Percentiles rank a stretch among this genome's conserved stretches.
phyloP scores from a whole-genome alignment of 2,329 filamentous ascomycete genomes.

The Cercospora sp. region DNA sequence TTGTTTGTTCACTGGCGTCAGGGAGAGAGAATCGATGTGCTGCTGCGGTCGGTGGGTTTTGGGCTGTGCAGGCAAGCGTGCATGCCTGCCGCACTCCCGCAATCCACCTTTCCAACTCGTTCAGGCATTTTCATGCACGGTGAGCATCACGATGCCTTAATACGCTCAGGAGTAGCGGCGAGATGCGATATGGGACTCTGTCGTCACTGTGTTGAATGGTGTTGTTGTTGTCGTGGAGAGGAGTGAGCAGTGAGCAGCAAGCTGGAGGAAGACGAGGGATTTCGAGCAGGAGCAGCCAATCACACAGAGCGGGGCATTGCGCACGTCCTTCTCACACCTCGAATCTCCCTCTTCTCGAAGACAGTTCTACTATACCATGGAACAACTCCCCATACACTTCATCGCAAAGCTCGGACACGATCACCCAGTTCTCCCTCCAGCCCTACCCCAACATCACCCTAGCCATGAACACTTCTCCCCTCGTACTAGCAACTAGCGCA shows the following conservation, averaged over 20 bases:
- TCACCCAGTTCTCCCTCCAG: background rate
- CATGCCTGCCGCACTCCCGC: slow-evolving; percentile 4
- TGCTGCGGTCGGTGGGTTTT: background rate
- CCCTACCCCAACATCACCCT: background rate
- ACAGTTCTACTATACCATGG: background rate
- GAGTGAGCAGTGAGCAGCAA: background rate
- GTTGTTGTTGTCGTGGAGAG: background rate
- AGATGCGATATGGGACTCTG: background rate
- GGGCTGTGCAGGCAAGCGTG: slow-evolving; percentile 17
- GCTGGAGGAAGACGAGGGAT: background rate
- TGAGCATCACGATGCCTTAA: background rate
- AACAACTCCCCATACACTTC: background rate
- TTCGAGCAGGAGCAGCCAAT: background rate
- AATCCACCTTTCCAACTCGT: background rate
- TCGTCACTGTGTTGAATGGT: background rate
- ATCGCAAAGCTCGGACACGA: background rate
- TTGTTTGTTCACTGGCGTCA: slow-evolving; percentile 8
- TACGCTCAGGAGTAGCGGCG: background rate
- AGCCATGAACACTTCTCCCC: background rate
- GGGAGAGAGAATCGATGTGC: background rate
- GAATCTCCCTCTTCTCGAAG: background rate
- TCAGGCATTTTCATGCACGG: background rate
- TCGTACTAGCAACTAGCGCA: background rate
- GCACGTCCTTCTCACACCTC: background rate
- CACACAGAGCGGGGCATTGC: background rate